Base-by-base conservation (phyloP, 257 asterid genomes). In the Craterostigma plantagineum region DNA sequence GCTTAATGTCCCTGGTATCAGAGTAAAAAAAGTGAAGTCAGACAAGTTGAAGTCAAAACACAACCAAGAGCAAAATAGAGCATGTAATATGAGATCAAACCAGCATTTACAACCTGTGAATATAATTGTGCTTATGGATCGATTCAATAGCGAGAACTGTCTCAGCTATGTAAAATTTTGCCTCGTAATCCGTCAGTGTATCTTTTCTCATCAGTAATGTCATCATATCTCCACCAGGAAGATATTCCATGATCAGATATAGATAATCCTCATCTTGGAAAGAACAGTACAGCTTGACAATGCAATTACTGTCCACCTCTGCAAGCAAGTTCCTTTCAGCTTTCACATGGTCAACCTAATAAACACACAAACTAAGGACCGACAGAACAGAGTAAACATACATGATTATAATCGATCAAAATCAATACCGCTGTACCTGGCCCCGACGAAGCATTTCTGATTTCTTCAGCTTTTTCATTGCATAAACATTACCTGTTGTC, bases 361-460 rank as follows among this genome's bases (percentile, higher is more conserved):
- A 63, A 45, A 59, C 35, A 49, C 41, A 46, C 51, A 61, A 55
- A 48, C 23, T 48, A 60, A 66, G 65, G 52, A 55, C 63, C 65
- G 46, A 11, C 34, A 34, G 54, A 14, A 50, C 34, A 62, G 55
- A 34, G 54, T 55, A 50, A 45, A 60, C 43, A 66, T 51, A 54
- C 10, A 44, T 55, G 11, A 35, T 37, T 35, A 62, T 17, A 34
- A 48, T 53, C 43, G 30, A 2, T 37, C 41, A 57, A 48, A 50
- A 60, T n/a, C 61, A 63, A 64, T 54, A 46, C 51, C 30, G 6
- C 53, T 50, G 49, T 65, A 87, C 93, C 94, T 86, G 97, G 57
- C 97, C 97, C 72, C 97, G 76, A 35, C 97, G 94, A 55, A 86
- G 94, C 97, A 86, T 86, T 68, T 86, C 97, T 35, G 94, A 69